phyloP scores from a whole-genome alignment of 352 stramenopile species.

The Phytopythium helicoides region DNA sequence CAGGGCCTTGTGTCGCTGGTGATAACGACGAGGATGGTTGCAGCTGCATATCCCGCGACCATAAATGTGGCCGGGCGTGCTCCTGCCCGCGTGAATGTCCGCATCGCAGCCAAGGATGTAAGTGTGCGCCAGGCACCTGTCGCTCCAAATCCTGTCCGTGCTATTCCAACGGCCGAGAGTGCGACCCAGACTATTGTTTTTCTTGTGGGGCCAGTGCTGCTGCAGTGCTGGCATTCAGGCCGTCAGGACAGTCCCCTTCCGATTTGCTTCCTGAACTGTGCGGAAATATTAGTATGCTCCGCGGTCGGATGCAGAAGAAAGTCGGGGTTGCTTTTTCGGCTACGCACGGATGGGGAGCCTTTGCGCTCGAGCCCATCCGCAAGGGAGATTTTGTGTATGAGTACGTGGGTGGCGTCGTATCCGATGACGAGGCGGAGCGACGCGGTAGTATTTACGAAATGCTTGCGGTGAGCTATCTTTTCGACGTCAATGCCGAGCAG shows the following conservation, averaged over 20 bases:
- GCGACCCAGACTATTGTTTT: slow-evolving; percentile 73
- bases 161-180: slow-evolving; percentile 50
- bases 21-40: neutral
- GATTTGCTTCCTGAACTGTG: slow-evolving; percentile 24
- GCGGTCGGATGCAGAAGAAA: slow-evolving; percentile 48
- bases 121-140: slow-evolving; percentile 51
- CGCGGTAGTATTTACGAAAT: slow-evolving; percentile 84
- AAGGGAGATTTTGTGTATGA: slow-evolving; percentile 76
- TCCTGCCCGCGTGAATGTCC: slow-evolving; percentile 57
- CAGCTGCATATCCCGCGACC: slow-evolving; percentile 49
- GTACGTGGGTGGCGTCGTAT: slow-evolving; percentile 70
- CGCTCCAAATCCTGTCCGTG: slow-evolving; percentile 56
- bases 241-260: neutral
- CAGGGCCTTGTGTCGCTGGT: slow-evolving; percentile 39
- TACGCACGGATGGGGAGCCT: slow-evolving; percentile 73
- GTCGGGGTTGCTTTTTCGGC: slow-evolving; percentile 64
- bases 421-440: slow-evolving; percentile 73
- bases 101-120: slow-evolving; percentile 68
- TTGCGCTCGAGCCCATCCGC: slow-evolving; percentile 54
- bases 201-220: slow-evolving; percentile 63
- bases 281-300: slow-evolving; percentile 61
- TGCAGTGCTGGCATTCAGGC: slow-evolving; percentile 45
- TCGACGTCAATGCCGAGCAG: slow-evolving; percentile 90
- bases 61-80: slow-evolving; percentile 63
- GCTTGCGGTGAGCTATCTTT: slow-evolving; percentile 83